Percentiles rank a stretch among this genome's conserved stretches.
Conservation (phyloP, 345 rosid species). For the Acer campestre region DNA sequence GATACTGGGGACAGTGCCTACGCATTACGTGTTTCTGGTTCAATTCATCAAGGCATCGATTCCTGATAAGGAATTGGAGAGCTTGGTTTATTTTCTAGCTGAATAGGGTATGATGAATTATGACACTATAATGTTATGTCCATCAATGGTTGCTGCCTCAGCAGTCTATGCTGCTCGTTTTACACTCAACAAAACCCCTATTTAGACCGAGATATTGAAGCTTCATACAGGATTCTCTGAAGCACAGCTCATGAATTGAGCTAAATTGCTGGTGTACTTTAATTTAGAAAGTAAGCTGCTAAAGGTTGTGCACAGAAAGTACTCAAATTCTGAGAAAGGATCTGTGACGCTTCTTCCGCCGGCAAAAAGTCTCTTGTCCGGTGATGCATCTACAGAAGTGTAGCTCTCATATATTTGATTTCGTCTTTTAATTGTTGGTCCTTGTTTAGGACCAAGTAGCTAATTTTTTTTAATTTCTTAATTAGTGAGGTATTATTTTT, state of each 20-base stretch:
- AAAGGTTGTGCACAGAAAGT: slow-evolving; percentile 62
- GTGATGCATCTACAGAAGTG: background rate
- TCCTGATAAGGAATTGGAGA: slow-evolving; percentile 63
- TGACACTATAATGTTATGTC: slow-evolving; percentile 49
- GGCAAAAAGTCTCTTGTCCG: slow-evolving; percentile 59
- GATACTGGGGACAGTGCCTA: slow-evolving; percentile 88
- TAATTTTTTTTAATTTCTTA: too few species aligned
- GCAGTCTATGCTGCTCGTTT: slow-evolving; percentile 91
- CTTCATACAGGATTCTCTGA: slow-evolving; percentile 76
- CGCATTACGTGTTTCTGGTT: slow-evolving; percentile 78
- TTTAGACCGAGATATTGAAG: slow-evolving; percentile 73
- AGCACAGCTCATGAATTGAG: slow-evolving; percentile 70
- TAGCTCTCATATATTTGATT: too few species aligned
- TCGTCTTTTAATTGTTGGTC: background rate
- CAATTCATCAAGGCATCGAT: slow-evolving; percentile 85
- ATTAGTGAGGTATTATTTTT: too few species aligned
- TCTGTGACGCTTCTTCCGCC: slow-evolving; percentile 63
- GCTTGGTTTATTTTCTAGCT: slow-evolving; percentile 79
- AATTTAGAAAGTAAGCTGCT: slow-evolving; percentile 63
- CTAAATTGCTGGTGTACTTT: slow-evolving; percentile 54
- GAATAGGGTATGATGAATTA: slow-evolving; percentile 87
- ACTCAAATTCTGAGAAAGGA: slow-evolving; percentile 52
- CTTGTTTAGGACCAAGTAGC: too few species aligned
- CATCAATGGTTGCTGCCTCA: slow-evolving; percentile 91
- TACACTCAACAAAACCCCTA: slow-evolving; percentile 51